Conservation (phyloP, 495 filamentous ascomycete species). For the Neurospora sp. region DNA sequence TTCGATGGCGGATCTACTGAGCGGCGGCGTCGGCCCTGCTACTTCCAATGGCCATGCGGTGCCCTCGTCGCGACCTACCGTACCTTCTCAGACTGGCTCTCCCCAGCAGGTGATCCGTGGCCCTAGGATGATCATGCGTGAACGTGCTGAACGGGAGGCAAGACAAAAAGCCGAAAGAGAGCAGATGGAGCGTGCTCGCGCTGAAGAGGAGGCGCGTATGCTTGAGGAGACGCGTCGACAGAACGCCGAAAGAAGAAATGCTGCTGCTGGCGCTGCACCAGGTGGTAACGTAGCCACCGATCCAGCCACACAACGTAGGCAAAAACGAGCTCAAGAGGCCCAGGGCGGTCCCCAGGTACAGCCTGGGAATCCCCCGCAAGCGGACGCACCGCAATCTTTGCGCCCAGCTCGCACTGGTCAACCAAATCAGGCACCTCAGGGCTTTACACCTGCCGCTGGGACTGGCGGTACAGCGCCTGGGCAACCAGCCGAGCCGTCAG, state of each 20-base stretch:
- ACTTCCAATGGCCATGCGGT: constrained; percentile 40
- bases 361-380: constrained; percentile 1
- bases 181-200: constrained; percentile 35
- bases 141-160: constrained; percentile 55
- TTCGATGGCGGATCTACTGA: constrained; percentile 78
- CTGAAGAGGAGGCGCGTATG: constrained; percentile 45
- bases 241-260: constrained; percentile 39
- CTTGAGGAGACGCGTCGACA: constrained; percentile 41
- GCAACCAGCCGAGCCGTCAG: constrained; percentile 24
- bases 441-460: constrained; percentile 5
- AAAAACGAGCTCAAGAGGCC: constrained; percentile 21
- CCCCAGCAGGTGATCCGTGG: constrained; percentile 41
- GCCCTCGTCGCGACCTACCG: constrained; percentile 31
- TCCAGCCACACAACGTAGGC: constrained; percentile 33
- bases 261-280: constrained; percentile 51
- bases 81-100: constrained; percentile 38
- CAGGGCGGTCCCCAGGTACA: constrained; percentile 8
- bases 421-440: constrained; percentile 13
- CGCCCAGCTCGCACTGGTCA: constrained; percentile 16
- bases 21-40: constrained; percentile 39
- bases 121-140: constrained; percentile 68
- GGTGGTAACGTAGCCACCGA: constrained; percentile 23
- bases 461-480: constrained; percentile 7
- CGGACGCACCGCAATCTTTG: constrained; percentile 12
- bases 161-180: constrained; percentile 52